Base-by-base conservation (phyloP, 768 basidiomycete species). In the Pleurotus tuoliensis region DNA sequence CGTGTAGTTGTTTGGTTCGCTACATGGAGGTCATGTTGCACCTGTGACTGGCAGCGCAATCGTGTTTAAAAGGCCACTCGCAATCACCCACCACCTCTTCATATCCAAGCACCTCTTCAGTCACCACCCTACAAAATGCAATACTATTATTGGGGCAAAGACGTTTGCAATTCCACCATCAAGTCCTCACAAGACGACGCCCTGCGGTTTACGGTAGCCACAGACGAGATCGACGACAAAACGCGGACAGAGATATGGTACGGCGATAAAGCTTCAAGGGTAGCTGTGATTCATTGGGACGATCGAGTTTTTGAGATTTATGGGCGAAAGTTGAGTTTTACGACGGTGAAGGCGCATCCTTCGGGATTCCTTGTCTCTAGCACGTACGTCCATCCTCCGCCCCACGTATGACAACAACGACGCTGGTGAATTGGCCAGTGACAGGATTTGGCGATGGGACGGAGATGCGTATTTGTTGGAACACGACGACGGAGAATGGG, bases 321-420 rank as follows among this genome's bases (percentile, higher is more conserved):
- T 18, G 51, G 51, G 11, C 39, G 51, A 37, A 53, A 53, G 22
- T n/a, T 53, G 22, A 53, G 51, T 25, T 53, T 53, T 11, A 39
- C 38, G 20, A 53, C 39, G 11, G 51, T 53, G 5, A 53, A 53
- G 39, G 39, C 18, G 5, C 51, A 41, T 40, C 39, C 39, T 5
- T 24, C 51, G 15, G 51, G 51, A 5, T 25, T 53, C 38, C 41
- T 34, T 20, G 39, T 41, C 13, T 43, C 51, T 13, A 41, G 39
- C 20, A 40, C 51, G 51, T 53, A 24, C 22, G 51, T 16, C n/a
- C 48, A n/a, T 50, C 41, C 30, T 11, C 8, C 7, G 3, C 9
- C 30, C 9, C 30, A 9, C 30, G 30, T 34, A 34, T 34, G 3
- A 3, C 8, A 34, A 34, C 30, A 34, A 9, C 30, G 30, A 9